A percentile compares a stretch with the other conserved stretches of the same genome.
Evolutionary conservation across 768 basidiomycete genomes (phyloP).

Genomic region (Suillus sp.): DNA sequence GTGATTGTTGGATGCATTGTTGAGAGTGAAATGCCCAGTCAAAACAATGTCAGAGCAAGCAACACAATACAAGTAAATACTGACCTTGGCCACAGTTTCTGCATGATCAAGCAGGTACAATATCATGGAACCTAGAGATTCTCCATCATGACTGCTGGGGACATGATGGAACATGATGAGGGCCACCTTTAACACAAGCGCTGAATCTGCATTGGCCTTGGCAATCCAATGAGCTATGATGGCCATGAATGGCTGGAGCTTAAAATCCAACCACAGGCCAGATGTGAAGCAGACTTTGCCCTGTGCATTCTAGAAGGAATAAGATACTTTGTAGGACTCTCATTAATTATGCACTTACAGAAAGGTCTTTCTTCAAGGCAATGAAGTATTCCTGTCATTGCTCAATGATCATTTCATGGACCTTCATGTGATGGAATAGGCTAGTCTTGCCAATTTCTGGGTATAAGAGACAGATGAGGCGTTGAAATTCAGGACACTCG

Average conservation of each 20-base stretch:
- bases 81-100: neutral
- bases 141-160: too few relatives aligned
- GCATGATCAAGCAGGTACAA: neutral
- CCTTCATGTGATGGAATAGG: constrained; percentile 14
- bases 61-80: neutral
- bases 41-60: constrained; percentile 18
- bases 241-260: constrained; percentile 32
- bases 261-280: constrained; percentile 36
- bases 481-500: constrained; percentile 18
- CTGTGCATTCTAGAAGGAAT: constrained; percentile 1
- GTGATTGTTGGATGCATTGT: constrained; percentile 20
- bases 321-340: neutral
- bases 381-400: neutral
- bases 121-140: too few relatives aligned
- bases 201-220: neutral
- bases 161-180: constrained; percentile 9
- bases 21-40: constrained; percentile 10
- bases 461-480: constrained; percentile 26
- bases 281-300: constrained; percentile 27
- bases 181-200: constrained; percentile 1
- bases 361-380: constrained; percentile 4
- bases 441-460: constrained; percentile 22
- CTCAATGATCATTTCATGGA: constrained; percentile 9
- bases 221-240: constrained; percentile 35
- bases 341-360: neutral